Base-by-base conservation (phyloP, 345 rosid species). In the Murraya koenigii region DNA sequence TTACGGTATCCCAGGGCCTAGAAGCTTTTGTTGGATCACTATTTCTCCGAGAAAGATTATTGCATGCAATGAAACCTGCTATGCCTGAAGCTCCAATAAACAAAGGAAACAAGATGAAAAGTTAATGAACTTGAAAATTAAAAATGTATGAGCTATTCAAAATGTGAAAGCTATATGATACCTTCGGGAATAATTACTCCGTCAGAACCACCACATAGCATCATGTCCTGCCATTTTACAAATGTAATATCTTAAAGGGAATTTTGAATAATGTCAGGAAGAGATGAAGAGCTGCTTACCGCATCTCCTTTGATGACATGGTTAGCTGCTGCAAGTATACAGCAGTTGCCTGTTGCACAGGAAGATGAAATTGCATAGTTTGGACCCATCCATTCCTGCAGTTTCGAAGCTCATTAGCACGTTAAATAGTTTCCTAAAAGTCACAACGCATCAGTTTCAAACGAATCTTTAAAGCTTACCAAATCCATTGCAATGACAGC, bases 371-470 rank as follows among this genome's bases (percentile, higher is more conserved):
- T 87, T 22, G 92, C 86, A 72, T 89, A 89, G 80, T 83, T 89
- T 65, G 92, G 92, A n/a, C 92, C 92, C 92, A 83, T 87, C 92
- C 92, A 89, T 35, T 90, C 90, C 92, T 89, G 80, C 78, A 56
- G 66, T 23, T 69, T 33, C 20, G 13, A 82, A 39, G 8, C 38
- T 70, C 5, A 25, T 52, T 28, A 44, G 17, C 8, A 19, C 8
- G 38, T 7, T 30, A 33, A 30, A 9, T 2, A 11, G 41, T 71
- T 52, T 2, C 8, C n/a, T 32, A 17, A 8, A 32, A 52, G 41
- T 35, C 26, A 5, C 22, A 52, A 52, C 56, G 17, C 56, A 2
- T 14, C 19, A 52, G 22, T 52, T 49, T 49, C 55, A 49, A 49
- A 52, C 1, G 17, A 28, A 26, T 49, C 23, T 8, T 8, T 36